A percentile compares a stretch with the other conserved stretches of the same genome.
phyloP scores from a whole-genome alignment of 2,329 filamentous ascomycete genomes.

The Metarhizium humberi region DNA sequence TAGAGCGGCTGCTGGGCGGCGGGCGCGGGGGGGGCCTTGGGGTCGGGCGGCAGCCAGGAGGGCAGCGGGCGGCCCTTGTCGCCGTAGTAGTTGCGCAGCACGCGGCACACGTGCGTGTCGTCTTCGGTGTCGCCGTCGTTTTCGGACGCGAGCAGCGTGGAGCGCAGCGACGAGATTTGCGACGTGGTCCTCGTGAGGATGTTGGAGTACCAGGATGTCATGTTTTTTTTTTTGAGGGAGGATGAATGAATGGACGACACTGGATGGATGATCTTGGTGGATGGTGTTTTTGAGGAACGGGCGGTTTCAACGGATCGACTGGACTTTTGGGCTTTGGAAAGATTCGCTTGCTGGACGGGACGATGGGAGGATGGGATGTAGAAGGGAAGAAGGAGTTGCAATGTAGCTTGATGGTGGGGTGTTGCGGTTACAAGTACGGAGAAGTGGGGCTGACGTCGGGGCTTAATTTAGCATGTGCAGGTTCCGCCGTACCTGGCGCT shows the following conservation, averaged over 20 bases:
- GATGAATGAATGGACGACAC: too few species aligned
- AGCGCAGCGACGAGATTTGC: conserved; percentile 55
- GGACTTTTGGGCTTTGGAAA: too few species aligned
- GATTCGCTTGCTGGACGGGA: too few species aligned
- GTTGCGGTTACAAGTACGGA: too few species aligned
- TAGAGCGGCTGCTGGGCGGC: conserved; percentile 40
- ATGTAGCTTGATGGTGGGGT: too few species aligned
- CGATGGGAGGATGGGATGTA: too few species aligned
- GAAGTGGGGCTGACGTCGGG: too few species aligned
- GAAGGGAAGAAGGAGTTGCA: too few species aligned
- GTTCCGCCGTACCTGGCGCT: too few species aligned
- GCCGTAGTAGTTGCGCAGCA: conserved; percentile 83
- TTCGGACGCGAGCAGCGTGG: conserved; percentile 59
- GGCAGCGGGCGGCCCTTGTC: conserved; percentile 80
- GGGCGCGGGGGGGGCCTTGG: conserved; percentile 51
- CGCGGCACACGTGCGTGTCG: conserved; percentile 89
- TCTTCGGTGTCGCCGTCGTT: conserved; percentile 70
- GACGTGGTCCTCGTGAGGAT: conserved; percentile 56
- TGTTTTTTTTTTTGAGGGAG: conserved; percentile 24
- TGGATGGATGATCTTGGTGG: too few species aligned
- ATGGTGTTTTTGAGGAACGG: conserved; percentile 10
- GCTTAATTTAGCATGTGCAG: too few species aligned
- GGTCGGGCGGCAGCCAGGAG: conserved; percentile 80
- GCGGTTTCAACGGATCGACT: neutral
- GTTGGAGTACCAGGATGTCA: conserved; percentile 77